These are phyloP conservation scores for Corymbia calophylla DNA, from an alignment of 441 rosid species.

Conservation along the genomic window DNA sequence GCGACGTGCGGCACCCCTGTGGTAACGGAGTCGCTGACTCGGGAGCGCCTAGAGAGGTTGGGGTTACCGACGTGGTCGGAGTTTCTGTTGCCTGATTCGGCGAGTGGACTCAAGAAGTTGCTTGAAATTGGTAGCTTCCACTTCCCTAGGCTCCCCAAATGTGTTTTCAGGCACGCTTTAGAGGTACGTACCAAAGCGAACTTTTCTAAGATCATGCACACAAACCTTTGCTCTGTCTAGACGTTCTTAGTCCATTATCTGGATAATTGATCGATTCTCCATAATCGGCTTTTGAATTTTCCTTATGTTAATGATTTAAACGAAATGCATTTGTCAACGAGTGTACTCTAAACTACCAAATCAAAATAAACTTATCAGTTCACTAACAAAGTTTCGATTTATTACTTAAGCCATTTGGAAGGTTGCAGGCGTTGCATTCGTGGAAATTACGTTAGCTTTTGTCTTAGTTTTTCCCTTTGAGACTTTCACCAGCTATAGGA, in stretches of 20 bases:
- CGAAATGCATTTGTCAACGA: too few relatives aligned
- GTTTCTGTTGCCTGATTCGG: conserved; percentile 23
- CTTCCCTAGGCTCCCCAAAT: conserved; percentile 17
- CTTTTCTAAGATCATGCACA: neutral
- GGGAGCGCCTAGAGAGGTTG: neutral
- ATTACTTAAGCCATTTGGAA: accelerated
- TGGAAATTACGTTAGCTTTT: neutral
- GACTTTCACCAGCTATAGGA: neutral
- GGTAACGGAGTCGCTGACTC: conserved; percentile 21
- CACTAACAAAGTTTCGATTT: neutral
- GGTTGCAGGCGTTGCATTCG: neutral
- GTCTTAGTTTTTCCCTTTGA: neutral
- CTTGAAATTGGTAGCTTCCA: conserved; percentile 4
- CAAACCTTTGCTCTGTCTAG: neutral
- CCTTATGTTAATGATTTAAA: neutral
- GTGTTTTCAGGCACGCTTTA: conserved; percentile 6
- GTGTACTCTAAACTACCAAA: neutral
- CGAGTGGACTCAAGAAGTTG: neutral
- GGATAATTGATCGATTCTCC: neutral
- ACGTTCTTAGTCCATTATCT: neutral
- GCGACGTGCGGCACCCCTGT: conserved; percentile 10
- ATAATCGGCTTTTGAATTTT: too few relatives aligned
- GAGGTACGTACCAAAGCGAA: conserved; percentile 8
- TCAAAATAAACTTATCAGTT: neutral
- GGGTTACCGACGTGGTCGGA: conserved; percentile 21